Conservation (phyloP, 805 yeast genomes). For the Diddensiella transvaalensis region DNA sequence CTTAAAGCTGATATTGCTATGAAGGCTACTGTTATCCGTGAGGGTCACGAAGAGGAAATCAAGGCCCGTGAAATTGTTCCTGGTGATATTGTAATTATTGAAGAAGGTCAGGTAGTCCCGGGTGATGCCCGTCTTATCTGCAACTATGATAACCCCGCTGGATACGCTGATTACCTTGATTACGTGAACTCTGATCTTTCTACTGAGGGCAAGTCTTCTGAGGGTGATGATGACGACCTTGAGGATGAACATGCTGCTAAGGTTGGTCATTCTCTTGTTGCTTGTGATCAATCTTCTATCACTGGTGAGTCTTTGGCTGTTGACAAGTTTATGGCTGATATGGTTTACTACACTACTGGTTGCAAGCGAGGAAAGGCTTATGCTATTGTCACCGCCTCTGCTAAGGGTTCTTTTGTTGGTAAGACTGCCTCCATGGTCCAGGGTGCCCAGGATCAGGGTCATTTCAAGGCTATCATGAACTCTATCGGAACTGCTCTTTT, state of each 20-base stretch:
- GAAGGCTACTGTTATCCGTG: slow-evolving; percentile 81
- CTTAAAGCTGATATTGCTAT: slow-evolving; percentile 92
- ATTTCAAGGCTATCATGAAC: slow-evolving; percentile 95
- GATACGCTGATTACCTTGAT: slow-evolving; percentile 37
- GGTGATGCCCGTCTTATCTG: slow-evolving; percentile 78
- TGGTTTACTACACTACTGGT: slow-evolving; percentile 89
- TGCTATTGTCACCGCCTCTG: slow-evolving; percentile 90
- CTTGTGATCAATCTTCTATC: slow-evolving; percentile 84
- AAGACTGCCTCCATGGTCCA: slow-evolving; percentile 96
- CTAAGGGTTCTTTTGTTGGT: slow-evolving; percentile 93
- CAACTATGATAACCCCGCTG: slow-evolving; percentile 37
- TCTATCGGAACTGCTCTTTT: slow-evolving; percentile 92
- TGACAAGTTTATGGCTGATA: slow-evolving; percentile 88
- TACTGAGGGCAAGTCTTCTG: slow-evolving; percentile 27
- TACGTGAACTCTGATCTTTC: slow-evolving; percentile 36
- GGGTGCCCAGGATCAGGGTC: slow-evolving; percentile 97
- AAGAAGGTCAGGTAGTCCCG: slow-evolving; percentile 90
- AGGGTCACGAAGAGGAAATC: slow-evolving; percentile 72
- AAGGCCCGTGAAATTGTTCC: slow-evolving; percentile 86
- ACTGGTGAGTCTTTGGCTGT: slow-evolving; percentile 98
- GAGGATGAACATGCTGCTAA: slow-evolving; percentile 50
- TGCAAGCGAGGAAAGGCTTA: slow-evolving; percentile 95
- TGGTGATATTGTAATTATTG: slow-evolving; percentile 88
- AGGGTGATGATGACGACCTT: slow-evolving; percentile 26
- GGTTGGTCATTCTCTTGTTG: slow-evolving; percentile 80